Percentiles rank a stretch among this genome's conserved stretches.
Evolutionary conservation across 148 eudicot species (phyloP).

Genomic region (Camellia sinensis): DNA sequence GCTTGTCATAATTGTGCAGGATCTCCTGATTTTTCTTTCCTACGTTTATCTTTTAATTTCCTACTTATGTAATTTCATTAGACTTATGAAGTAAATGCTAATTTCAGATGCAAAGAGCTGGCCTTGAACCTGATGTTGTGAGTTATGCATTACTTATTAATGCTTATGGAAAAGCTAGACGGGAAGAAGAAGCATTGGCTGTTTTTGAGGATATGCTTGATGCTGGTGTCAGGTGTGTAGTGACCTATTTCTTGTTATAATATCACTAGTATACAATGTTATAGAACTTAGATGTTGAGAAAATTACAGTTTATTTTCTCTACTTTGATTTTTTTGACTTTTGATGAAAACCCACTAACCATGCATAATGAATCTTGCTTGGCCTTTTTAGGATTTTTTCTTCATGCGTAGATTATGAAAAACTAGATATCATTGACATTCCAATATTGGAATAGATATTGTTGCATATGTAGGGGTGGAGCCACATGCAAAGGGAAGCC

Average conservation of each 20-base stretch:
- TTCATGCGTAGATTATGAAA: not conserved
- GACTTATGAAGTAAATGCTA: constrained; percentile 21
- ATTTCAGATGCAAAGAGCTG: constrained; percentile 86
- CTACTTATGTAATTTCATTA: constrained; percentile 12
- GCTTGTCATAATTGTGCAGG: not conserved
- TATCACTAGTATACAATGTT: not conserved
- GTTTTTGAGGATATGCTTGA: constrained; percentile 99
- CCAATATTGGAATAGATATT: not conserved
- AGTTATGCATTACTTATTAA: constrained; percentile 83
- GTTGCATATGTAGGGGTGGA: not conserved
- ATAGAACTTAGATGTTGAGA: not conserved
- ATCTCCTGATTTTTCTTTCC: not conserved
- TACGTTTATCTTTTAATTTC: constrained; percentile 10
- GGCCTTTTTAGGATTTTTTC: constrained; percentile 4
- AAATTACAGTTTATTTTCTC: not conserved
- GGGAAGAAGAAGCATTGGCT: constrained; percentile 92
- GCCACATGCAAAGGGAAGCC: constrained; percentile 1
- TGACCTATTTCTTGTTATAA: not conserved
- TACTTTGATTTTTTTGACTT: not conserved
- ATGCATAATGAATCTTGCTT: not conserved
- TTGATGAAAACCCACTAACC: not conserved
- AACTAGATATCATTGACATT: not conserved
- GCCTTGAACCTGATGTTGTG: constrained; percentile 81
- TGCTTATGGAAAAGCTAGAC: constrained; percentile 95
- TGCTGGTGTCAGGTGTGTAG: constrained; percentile 88